phyloP scores from a whole-genome alignment of 2,329 filamentous ascomycete genomes.

The Ophiosphaerella korrae region DNA sequence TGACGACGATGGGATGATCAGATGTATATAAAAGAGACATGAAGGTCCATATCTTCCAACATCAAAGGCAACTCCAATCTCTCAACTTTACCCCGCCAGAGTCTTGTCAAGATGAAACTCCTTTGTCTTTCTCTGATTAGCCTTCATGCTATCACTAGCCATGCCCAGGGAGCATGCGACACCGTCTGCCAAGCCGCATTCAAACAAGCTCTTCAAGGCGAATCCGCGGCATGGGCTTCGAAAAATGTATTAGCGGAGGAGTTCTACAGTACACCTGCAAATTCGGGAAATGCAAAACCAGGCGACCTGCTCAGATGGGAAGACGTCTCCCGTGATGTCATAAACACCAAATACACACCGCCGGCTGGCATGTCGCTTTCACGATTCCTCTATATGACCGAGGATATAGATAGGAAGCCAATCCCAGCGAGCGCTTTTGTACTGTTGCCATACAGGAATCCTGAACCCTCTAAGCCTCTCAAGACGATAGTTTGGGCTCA shows the following conservation, averaged over 20 bases:
- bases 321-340: constrained; percentile 10
- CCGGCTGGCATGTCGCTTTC: constrained; percentile 25
- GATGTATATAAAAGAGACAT: too few relatives aligned
- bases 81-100: neutral
- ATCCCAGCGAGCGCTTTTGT: constrained; percentile 28
- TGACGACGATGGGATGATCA: too few relatives aligned
- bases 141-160: neutral
- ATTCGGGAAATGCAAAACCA: constrained; percentile 15
- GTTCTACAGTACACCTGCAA: constrained; percentile 24
- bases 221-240: neutral
- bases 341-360: constrained; percentile 19
- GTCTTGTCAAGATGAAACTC: neutral
- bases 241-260: constrained; percentile 10
- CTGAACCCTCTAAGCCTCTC: constrained; percentile 14
- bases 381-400: constrained; percentile 27
- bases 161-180: neutral
- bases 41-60: too few relatives aligned
- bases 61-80: neutral
- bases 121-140: neutral
- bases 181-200: neutral
- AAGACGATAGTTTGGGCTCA: constrained; percentile 25
- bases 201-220: neutral
- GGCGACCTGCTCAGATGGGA: constrained; percentile 26
- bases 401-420: constrained; percentile 25
- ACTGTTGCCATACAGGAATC: constrained; percentile 22